These are phyloP conservation scores for Kwoniella mangroviensis DNA, from an alignment of 768 basidiomycete species.

Conservation along the genomic window DNA sequence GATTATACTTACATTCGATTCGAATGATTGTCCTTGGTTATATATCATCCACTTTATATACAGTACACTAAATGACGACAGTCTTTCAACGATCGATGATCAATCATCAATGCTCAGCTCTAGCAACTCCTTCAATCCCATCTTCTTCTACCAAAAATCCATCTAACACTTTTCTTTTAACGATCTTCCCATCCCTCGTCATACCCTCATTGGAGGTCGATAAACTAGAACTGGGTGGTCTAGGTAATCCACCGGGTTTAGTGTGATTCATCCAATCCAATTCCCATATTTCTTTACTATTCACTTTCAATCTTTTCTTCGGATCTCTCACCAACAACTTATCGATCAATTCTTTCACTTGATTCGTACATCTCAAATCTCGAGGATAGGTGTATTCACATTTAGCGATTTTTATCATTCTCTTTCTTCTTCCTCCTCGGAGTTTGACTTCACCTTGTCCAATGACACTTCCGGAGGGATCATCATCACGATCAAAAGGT, in stretches of 20 bases:
- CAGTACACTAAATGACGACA: not conserved
- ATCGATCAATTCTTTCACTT: conserved; percentile 63
- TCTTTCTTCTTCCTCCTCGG: conserved; percentile 41
- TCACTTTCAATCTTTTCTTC: conserved; percentile 66
- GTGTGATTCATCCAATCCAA: conserved; percentile 61
- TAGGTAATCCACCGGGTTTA: conserved; percentile 2
- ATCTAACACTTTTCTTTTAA: conserved; percentile 33
- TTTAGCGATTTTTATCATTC: conserved; percentile 75
- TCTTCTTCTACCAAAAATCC: conserved; percentile 46
- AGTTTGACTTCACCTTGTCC: not conserved
- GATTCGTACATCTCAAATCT: conserved; percentile 41
- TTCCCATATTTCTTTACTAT: conserved; percentile 65
- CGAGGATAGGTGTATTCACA: conserved; percentile 74
- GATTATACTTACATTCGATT: too few relatives aligned
- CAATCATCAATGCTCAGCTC: conserved; percentile 13
- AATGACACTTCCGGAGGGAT: conserved; percentile 6
- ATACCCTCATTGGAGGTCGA: not conserved
- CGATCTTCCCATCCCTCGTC: not conserved
- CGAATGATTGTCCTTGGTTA: too few relatives aligned
- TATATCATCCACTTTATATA: too few relatives aligned
- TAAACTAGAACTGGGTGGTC: not conserved
- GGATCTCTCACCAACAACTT: conserved; percentile 71
- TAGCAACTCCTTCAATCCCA: conserved; percentile 37
- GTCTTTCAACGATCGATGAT: not conserved
- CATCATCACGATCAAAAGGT: conserved; percentile 66